Percentiles rank a stretch among this genome's conserved stretches.
Evolutionary conservation across 148 eudicot species (phyloP).

Genomic region (Cornus suecica): DNA sequence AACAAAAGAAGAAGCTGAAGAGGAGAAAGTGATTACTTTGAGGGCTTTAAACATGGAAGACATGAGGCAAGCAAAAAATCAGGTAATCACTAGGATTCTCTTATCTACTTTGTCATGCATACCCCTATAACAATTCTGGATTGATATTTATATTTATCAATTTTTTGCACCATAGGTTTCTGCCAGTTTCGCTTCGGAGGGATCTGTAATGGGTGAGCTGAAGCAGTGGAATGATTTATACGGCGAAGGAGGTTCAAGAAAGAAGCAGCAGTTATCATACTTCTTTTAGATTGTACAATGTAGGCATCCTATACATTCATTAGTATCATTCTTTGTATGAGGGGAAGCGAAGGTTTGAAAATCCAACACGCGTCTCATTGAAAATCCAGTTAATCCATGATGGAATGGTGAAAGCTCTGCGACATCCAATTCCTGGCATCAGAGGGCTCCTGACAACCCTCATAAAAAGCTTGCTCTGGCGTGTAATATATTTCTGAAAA

Average conservation of each 20-base stretch:
- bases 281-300: conserved; percentile 41
- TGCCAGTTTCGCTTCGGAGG: conserved; percentile 75
- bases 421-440: neutral
- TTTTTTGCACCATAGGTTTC: conserved; percentile 55
- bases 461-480: neutral
- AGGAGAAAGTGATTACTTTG: conserved; percentile 57
- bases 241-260: conserved; percentile 83
- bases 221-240: conserved; percentile 81
- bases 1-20: conserved; percentile 40
- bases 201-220: conserved; percentile 67
- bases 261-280: conserved; percentile 72
- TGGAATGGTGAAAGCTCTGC: too few species aligned
- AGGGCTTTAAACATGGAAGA: conserved; percentile 93
- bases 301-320: neutral
- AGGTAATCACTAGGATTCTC: conserved; percentile 40
- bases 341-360: neutral
- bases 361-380: neutral
- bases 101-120: too few species aligned
- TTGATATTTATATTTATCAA: neutral
- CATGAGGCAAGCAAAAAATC: conserved; percentile 86
- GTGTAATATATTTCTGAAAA: neutral
- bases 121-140: too few species aligned
- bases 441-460: neutral
- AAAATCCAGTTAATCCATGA: neutral
- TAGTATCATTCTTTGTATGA: conserved; percentile 11